Evolutionary conservation across 352 stramenopile genomes (phyloP).

Genomic region (Pythium chondricola): DNA sequence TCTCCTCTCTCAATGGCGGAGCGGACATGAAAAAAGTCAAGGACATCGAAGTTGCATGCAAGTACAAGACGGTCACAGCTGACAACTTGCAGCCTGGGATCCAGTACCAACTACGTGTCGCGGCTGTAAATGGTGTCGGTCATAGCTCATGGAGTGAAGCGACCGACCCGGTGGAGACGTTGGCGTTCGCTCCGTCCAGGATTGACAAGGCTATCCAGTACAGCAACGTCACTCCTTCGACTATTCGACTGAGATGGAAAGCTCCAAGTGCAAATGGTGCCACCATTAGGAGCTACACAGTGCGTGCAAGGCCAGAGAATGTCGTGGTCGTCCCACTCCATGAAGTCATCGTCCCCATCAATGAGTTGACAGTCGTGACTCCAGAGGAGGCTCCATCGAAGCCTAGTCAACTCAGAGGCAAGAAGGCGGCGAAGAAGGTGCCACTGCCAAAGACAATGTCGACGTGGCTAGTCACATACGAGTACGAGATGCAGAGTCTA

Average conservation of each 20-base stretch:
- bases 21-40: conserved; percentile 22
- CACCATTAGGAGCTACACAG: conserved; percentile 36
- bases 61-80: conserved; percentile 34
- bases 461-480: conserved; percentile 5
- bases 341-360: conserved; percentile 25
- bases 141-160: conserved; percentile 37
- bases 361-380: conserved; percentile 17
- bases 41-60: conserved; percentile 31
- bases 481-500: conserved; percentile 33
- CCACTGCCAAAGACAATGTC: background rate
- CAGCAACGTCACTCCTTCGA: conserved; percentile 25
- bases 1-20: conserved; percentile 26
- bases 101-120: conserved; percentile 41
- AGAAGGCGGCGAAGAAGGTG: background rate
- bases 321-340: conserved; percentile 25
- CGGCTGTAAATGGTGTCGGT: conserved; percentile 45
- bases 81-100: conserved; percentile 47
- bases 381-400: background rate
- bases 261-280: conserved; percentile 52
- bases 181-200: conserved; percentile 52
- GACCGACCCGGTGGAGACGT: conserved; percentile 41
- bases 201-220: conserved; percentile 36
- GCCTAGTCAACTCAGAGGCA: background rate
- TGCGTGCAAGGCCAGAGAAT: conserved; percentile 60
- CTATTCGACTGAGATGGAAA: conserved; percentile 43